A percentile compares a stretch with the other conserved stretches of the same genome.
Evolutionary conservation across 768 basidiomycete genomes (phyloP).

Genomic region (Boletus coccyginus): DNA sequence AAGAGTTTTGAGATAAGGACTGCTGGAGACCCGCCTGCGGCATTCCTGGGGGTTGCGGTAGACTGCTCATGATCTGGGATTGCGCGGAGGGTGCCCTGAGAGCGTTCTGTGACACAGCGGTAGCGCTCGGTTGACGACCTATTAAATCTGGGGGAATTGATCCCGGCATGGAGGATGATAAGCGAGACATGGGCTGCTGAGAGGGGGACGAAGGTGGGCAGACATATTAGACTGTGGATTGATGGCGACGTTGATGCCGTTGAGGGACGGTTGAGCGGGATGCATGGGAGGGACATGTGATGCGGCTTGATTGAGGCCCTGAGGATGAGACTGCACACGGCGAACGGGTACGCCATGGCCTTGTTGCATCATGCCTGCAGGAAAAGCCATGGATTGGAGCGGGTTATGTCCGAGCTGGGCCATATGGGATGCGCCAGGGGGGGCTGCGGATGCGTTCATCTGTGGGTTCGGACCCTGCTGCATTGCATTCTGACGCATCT

Average conservation of each 20-base stretch:
- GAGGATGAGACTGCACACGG: conserved; percentile 59
- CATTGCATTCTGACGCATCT: conserved; percentile 36
- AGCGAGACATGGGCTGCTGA: conserved; percentile 34
- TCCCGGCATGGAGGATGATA: conserved; percentile 32
- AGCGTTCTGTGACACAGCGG: conserved; percentile 41
- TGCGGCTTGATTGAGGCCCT: conserved; percentile 39
- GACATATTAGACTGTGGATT: conserved; percentile 44
- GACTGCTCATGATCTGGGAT: conserved; percentile 48
- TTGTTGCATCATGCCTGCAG: conserved; percentile 41
- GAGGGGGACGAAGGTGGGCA: conserved; percentile 34
- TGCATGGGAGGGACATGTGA: conserved; percentile 37
- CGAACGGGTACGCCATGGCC: conserved; percentile 40
- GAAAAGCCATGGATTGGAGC: conserved; percentile 43
- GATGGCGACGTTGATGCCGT: conserved; percentile 43
- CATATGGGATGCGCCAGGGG: conserved; percentile 29
- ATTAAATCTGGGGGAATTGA: conserved; percentile 46
- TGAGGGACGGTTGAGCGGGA: conserved; percentile 33
- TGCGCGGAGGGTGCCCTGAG: conserved; percentile 43
- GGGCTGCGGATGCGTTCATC: conserved; percentile 29
- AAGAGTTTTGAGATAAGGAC: conserved; percentile 30
- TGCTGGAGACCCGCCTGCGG: conserved; percentile 30
- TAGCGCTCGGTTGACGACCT: conserved; percentile 38
- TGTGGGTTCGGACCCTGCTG: conserved; percentile 39
- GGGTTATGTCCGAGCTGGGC: conserved; percentile 33
- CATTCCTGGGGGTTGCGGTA: conserved; percentile 35